Evolutionary conservation across 495 filamentous ascomycete genomes (phyloP).

Genomic region (Neurospora discreta): DNA sequence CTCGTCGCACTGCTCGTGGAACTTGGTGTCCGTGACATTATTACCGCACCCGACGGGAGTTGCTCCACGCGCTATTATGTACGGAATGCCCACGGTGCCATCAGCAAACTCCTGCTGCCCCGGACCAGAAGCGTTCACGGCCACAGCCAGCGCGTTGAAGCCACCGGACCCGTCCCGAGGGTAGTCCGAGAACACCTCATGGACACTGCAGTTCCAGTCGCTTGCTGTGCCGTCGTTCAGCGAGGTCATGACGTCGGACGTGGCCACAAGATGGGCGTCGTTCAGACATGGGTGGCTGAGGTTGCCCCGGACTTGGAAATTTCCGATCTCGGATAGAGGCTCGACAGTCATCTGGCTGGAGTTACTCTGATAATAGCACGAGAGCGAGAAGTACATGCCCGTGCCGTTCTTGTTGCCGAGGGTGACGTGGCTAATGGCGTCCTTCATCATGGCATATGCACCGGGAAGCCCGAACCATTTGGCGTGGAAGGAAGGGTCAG

Average conservation of each 20-base stretch:
- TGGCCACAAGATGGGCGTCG: constrained; percentile 36
- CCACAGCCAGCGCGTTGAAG: constrained; percentile 38
- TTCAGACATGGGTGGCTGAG: constrained; percentile 30
- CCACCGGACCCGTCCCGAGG: constrained; percentile 27
- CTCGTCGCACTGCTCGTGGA: constrained; percentile 38
- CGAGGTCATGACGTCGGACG: constrained; percentile 24
- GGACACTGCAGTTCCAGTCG: constrained; percentile 38
- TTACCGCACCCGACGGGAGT: constrained; percentile 38
- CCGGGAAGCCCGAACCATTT: constrained; percentile 16
- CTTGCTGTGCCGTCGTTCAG: constrained; percentile 32
- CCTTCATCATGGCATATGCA: constrained; percentile 19
- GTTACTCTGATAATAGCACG: constrained; percentile 20
- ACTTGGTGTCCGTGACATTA: constrained; percentile 26
- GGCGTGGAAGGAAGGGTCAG: constrained; percentile 19
- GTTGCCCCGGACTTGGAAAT: constrained; percentile 30
- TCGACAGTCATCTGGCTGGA: constrained; percentile 20
- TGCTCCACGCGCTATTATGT: constrained; percentile 39
- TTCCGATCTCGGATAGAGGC: constrained; percentile 34
- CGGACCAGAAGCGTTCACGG: constrained; percentile 26
- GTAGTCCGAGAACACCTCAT: constrained; percentile 36
- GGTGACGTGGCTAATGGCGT: constrained; percentile 15
- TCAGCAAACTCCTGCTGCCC: constrained; percentile 33
- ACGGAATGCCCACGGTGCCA: constrained; percentile 32
- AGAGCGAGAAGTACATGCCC: constrained; percentile 23
- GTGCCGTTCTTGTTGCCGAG: constrained; percentile 14